phyloP scores from a whole-genome alignment of 306 rosid genomes.

The Inga laurina region DNA sequence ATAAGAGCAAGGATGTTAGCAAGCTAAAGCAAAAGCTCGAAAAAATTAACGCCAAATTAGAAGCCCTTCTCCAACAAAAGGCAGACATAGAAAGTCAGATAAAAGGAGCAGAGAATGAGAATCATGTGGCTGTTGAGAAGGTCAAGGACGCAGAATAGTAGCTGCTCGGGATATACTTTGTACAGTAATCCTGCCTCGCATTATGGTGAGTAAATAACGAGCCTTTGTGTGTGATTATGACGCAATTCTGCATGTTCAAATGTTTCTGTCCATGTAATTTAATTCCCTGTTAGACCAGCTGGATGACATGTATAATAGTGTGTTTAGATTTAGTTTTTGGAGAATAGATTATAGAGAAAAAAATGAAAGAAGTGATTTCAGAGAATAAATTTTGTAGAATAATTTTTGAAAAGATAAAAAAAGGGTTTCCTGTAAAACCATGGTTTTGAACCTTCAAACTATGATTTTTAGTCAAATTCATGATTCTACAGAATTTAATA shows the following conservation, averaged over 20 bases:
- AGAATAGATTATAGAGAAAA: too few species aligned
- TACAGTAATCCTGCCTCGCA: not conserved
- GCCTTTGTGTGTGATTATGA: not conserved
- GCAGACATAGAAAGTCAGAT: conserved; percentile 57
- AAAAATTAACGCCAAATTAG: conserved; percentile 55
- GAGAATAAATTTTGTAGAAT: too few species aligned
- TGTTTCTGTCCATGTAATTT: not conserved
- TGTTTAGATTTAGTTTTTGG: too few species aligned
- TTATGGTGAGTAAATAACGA: not conserved
- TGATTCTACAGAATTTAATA: too few species aligned
- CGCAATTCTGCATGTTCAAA: not conserved
- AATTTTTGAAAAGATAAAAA: too few species aligned
- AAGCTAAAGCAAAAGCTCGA: conserved; percentile 64
- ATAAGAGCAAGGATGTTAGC: conserved; percentile 46
- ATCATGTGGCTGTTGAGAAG: conserved; percentile 24
- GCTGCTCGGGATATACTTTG: not conserved
- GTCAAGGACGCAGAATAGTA: conserved; percentile 22
- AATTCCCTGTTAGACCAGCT: not conserved
- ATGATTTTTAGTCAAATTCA: too few species aligned
- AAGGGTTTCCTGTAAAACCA: too few species aligned
- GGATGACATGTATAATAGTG: too few species aligned
- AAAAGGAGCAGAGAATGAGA: conserved; percentile 49
- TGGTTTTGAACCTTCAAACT: too few species aligned
- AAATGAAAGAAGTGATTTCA: too few species aligned
- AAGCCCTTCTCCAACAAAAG: conserved; percentile 50